Conservation (phyloP, 768 basidiomycete species). For the Paxillus ammoniavirescens region DNA sequence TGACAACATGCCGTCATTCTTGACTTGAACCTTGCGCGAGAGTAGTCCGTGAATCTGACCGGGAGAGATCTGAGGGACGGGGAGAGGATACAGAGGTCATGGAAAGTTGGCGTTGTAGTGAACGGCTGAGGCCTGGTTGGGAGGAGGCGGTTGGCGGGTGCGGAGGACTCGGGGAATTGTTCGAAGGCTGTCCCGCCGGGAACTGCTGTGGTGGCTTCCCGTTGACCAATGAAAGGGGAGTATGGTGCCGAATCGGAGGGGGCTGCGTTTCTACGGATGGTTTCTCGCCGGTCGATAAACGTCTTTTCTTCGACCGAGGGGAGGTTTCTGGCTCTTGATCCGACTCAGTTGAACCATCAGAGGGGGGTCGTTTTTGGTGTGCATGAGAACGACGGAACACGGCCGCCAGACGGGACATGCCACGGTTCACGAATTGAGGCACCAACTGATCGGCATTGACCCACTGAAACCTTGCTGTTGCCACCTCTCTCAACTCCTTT, state of each 20-base stretch:
- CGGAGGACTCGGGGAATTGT: background rate
- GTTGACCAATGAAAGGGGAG: constrained; percentile 23
- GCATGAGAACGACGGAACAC: constrained; percentile 9
- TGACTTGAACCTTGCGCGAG: constrained; percentile 15
- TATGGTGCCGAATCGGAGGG: constrained; percentile 2
- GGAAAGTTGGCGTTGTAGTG: constrained; percentile 27
- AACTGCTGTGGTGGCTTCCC: constrained; percentile 32
- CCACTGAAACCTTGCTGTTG: constrained; percentile 27
- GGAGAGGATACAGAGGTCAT: constrained; percentile 22
- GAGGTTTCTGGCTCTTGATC: constrained; percentile 13
- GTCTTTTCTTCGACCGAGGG: constrained; percentile 25
- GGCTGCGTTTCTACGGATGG: constrained; percentile 4
- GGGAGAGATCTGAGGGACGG: constrained; percentile 4
- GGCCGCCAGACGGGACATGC: constrained; percentile 17
- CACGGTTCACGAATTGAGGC: constrained; percentile 24
- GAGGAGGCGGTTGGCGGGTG: background rate
- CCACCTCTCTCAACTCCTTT: constrained; percentile 25
- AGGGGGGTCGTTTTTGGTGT: constrained; percentile 25
- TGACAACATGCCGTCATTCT: constrained; percentile 4
- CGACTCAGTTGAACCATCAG: constrained; percentile 7
- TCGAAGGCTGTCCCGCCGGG: constrained; percentile 21
- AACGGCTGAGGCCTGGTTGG: constrained; percentile 14
- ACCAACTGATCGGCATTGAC: constrained; percentile 30
- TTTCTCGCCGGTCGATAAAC: constrained; percentile 11
- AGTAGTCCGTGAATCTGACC: constrained; percentile 23